Conservation (phyloP, 768 basidiomycete genomes). For the Mycena filopes region DNA sequence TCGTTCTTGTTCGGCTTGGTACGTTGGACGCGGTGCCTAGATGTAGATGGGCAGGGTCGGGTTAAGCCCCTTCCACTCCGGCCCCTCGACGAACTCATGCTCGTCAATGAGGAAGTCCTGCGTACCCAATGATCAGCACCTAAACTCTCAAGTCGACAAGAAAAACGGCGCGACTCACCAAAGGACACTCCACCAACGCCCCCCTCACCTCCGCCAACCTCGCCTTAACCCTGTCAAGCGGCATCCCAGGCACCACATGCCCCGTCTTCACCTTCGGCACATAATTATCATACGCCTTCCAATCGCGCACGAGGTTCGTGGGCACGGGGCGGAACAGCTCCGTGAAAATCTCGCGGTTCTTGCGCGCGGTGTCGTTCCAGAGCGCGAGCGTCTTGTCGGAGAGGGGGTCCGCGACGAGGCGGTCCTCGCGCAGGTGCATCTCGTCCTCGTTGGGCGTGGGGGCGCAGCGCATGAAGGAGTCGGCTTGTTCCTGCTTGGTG, state of each 20-base stretch:
- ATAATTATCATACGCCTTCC: constrained; percentile 82
- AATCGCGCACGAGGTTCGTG: constrained; percentile 81
- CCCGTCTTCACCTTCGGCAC: constrained; percentile 82
- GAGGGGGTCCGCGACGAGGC: constrained; percentile 82
- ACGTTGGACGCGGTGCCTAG: constrained; percentile 42
- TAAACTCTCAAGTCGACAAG: constrained; percentile 1
- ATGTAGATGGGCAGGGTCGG: constrained; percentile 86
- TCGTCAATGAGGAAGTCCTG: constrained; percentile 90
- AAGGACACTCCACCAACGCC: constrained; percentile 78
- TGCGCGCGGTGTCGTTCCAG: constrained; percentile 77
- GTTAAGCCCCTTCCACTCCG: constrained; percentile 80
- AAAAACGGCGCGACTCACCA: constrained; percentile 56
- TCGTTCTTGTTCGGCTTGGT: too few relatives aligned
- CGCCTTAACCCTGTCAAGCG: constrained; percentile 77
- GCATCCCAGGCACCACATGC: constrained; percentile 79
- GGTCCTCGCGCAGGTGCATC: constrained; percentile 66
- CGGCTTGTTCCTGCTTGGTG: constrained; percentile 47
- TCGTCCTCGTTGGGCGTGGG: constrained; percentile 79
- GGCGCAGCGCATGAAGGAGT: constrained; percentile 82
- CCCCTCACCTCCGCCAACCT: constrained; percentile 77
- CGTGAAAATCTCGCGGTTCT: constrained; percentile 87
- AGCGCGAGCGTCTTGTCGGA: constrained; percentile 65
- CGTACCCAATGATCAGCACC: constrained; percentile 20
- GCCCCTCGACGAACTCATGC: constrained; percentile 72
- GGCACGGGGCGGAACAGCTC: constrained; percentile 91